Evolutionary conservation across 805 yeast genomes (phyloP).

Genomic region (Osmozyma mogii): DNA sequence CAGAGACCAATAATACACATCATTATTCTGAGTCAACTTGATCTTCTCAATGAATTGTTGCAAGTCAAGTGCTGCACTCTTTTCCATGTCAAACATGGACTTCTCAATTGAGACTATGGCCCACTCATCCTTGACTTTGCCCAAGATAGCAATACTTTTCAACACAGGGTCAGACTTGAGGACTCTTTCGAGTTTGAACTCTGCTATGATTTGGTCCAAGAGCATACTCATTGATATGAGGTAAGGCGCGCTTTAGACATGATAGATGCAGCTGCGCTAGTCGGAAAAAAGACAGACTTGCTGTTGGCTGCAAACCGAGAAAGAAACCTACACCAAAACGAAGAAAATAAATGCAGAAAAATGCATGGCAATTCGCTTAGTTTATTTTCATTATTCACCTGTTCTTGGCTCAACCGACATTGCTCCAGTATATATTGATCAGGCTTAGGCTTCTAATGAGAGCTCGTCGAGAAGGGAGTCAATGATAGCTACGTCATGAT

Average conservation of each 20-base stretch:
- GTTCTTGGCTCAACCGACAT: too few species aligned
- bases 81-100: slow-evolving; percentile 44
- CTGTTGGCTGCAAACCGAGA: too few species aligned
- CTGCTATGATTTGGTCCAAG: slow-evolving; percentile 20
- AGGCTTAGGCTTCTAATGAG: slow-evolving; percentile 2
- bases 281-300: too few species aligned
- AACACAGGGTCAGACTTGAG: slow-evolving; percentile 57
- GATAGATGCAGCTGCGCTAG: too few species aligned
- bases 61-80: slow-evolving; percentile 9
- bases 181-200: slow-evolving; percentile 39
- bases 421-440: too few species aligned
- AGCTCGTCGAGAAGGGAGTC: slow-evolving; percentile 3
- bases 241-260: too few species aligned
- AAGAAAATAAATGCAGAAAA: too few species aligned
- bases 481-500: slow-evolving; percentile 1
- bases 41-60: slow-evolving; percentile 13
- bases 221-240: too few species aligned
- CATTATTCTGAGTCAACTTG: slow-evolving; percentile 55
- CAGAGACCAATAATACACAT: slow-evolving; percentile 78
- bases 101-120: slow-evolving; percentile 75
- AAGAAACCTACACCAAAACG: too few species aligned
- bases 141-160: slow-evolving; percentile 62
- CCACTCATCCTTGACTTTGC: slow-evolving; percentile 47
- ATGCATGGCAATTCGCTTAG: too few species aligned
- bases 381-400: too few species aligned